These are phyloP conservation scores for Talaromyces islandicus DNA, from an alignment of 2,329 filamentous ascomycete genomes.

Conservation along the genomic window DNA sequence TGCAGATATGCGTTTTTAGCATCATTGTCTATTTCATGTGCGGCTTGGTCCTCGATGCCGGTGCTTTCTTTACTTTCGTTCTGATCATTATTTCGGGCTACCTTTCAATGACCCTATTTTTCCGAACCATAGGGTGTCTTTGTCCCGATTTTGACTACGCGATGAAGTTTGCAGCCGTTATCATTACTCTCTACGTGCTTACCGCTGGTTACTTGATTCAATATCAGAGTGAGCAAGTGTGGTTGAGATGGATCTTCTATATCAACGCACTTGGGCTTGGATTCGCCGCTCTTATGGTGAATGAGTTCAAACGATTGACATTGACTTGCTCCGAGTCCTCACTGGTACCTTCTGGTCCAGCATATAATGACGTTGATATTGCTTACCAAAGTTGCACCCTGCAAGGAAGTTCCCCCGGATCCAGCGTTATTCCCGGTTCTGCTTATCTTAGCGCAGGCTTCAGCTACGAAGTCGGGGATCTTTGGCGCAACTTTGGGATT, in stretches of 20 bases:
- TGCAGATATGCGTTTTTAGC: slow-evolving; percentile 65
- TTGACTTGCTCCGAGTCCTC: slow-evolving; percentile 64
- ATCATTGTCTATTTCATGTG: slow-evolving; percentile 78
- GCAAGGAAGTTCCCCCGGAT: slow-evolving; percentile 63
- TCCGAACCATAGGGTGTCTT: slow-evolving; percentile 66
- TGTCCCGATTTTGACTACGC: slow-evolving; percentile 81
- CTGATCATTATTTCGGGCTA: slow-evolving; percentile 64
- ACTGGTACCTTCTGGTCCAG: slow-evolving; percentile 59
- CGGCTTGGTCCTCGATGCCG: slow-evolving; percentile 60
- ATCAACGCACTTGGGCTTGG: slow-evolving; percentile 68
- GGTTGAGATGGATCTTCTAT: slow-evolving; percentile 65
- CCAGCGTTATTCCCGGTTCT: slow-evolving; percentile 55
- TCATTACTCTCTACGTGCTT: slow-evolving; percentile 75
- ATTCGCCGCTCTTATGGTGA: slow-evolving; percentile 76
- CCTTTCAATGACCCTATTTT: slow-evolving; percentile 70
- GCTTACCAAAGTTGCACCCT: slow-evolving; percentile 76
- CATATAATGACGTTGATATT: slow-evolving; percentile 63
- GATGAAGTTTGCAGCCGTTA: slow-evolving; percentile 71
- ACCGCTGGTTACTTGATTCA: slow-evolving; percentile 82
- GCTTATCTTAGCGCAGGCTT: slow-evolving; percentile 66
- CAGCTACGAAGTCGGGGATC: slow-evolving; percentile 57
- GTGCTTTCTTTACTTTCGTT: slow-evolving; percentile 73
- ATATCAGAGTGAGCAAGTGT: slow-evolving; percentile 66
- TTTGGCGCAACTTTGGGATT: slow-evolving; percentile 59
- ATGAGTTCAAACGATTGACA: slow-evolving; percentile 68